Evolutionary conservation across 345 rosid species (phyloP), one percentile per base, ranked within the genome.

Genomic region (Zanthoxylum bungeanum): DNA sequence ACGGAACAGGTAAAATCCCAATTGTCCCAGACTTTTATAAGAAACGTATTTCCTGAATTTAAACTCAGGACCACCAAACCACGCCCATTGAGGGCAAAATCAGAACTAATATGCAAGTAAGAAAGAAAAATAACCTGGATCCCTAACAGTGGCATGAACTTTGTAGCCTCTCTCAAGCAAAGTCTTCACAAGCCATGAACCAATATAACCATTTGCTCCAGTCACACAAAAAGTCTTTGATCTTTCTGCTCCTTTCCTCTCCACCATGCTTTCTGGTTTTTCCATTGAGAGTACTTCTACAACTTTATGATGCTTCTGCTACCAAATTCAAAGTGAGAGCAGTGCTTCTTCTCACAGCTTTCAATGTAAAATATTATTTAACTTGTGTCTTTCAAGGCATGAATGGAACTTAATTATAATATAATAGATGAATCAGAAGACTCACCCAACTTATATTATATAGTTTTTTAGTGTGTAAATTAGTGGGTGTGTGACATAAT

Each of bases 131-230:
- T 22, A 55, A 85, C 96, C 96, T 62, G 87, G 88, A 84, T 89
- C 81, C 37, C 97, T 81, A 69, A 83, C 78, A 0, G 93, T 81
- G 75, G 97, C 98, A 80, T 93, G 97, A 74, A 93, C 91, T 11
- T 17, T 73, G 73, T 60, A 79, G 34, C 96, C 92, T 69, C 77
- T 59, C 17, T 80, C 76, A 34, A 93, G 96, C 30, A 91, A 89
- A 73, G 86, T 74, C 82, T 85, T 87, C 63, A 88, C 96, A 70
- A 93, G 63, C 92, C 92, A 89, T 39, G 97, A 91, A 22, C 96
- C 96, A 28, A 91, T 76, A 46, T 85, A 93, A 19, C 97, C 98
- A 49, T 64, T 87, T 9, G 96, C 90, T 22, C 93, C 97, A 0
- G 93, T 91, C 16, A 91, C 98, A 56, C 97, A 93, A 60, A 85